These are phyloP conservation scores for Lepiota subincarnata DNA, from an alignment of 768 basidiomycete genomes.

Conservation along the genomic window DNA sequence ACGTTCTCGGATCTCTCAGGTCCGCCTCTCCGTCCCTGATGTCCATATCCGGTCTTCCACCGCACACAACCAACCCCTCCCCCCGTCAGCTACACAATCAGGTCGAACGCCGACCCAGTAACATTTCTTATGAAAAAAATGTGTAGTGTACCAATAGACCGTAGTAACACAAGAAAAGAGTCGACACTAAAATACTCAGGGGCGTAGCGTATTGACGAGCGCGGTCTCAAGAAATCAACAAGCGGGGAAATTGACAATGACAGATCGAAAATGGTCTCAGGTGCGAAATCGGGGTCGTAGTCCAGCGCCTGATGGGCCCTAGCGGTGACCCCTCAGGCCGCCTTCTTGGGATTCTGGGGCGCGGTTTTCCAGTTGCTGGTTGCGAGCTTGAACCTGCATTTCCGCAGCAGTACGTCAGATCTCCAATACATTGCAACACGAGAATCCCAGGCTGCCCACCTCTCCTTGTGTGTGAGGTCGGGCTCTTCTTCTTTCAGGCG, in stretches of 20 bases:
- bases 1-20: constrained; percentile 1
- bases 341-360: constrained; percentile 59
- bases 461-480: constrained; percentile 66
- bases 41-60: not conserved
- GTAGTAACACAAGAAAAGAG: constrained; percentile 23
- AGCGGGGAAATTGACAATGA: constrained; percentile 3
- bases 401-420: constrained; percentile 14
- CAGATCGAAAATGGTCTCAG: not conserved
- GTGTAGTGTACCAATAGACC: constrained; percentile 15
- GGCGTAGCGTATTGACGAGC: not conserved
- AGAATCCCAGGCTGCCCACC: constrained; percentile 39
- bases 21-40: constrained; percentile 7
- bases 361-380: constrained; percentile 76
- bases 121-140: not conserved
- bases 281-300: not conserved
- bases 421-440: constrained; percentile 14
- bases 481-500: constrained; percentile 75
- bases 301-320: not conserved
- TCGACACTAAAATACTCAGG: not conserved
- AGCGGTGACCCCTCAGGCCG: constrained; percentile 19
- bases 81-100: not conserved
- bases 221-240: constrained; percentile 7
- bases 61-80: not conserved
- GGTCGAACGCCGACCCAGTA: too few species aligned
- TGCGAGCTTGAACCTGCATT: constrained; percentile 62